phyloP scores from a whole-genome alignment of 306 rosid genomes.

The Cicer yamashitae region DNA sequence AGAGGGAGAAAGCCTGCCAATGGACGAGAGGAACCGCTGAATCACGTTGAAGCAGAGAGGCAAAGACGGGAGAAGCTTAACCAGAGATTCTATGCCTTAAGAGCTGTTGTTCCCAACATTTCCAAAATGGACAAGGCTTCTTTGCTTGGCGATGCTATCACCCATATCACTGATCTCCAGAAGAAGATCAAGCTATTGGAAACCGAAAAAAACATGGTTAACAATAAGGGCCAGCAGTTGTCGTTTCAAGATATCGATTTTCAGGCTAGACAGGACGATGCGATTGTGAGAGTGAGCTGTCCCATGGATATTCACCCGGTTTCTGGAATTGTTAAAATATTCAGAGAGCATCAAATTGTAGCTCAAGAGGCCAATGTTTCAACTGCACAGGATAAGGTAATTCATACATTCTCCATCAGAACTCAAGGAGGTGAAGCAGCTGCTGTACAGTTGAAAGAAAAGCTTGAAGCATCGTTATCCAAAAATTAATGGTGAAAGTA shows the following conservation, averaged over 20 bases:
- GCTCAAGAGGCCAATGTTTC: constrained; percentile 69
- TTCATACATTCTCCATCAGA: constrained; percentile 76
- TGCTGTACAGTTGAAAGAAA: constrained; percentile 77
- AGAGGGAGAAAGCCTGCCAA: constrained; percentile 95
- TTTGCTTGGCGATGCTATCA: constrained; percentile 87
- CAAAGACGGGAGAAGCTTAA: constrained; percentile 96
- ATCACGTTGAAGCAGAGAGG: constrained; percentile 93
- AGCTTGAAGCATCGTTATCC: constrained; percentile 70
- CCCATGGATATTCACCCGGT: constrained; percentile 83
- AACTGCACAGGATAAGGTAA: constrained; percentile 56
- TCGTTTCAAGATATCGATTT: constrained; percentile 71
- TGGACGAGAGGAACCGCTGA: constrained; percentile 91
- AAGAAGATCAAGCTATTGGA: constrained; percentile 80
- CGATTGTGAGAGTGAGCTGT: constrained; percentile 74
- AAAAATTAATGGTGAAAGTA: constrained; percentile 42
- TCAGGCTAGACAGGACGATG: constrained; percentile 71
- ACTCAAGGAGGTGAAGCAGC: constrained; percentile 71
- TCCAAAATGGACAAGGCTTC: constrained; percentile 98
- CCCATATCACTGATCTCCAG: constrained; percentile 87
- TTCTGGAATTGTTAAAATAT: constrained; percentile 63
- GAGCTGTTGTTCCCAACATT: constrained; percentile 95
- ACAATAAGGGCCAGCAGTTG: constrained; percentile 52
- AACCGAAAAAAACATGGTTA: constrained; percentile 65
- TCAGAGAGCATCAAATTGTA: constrained; percentile 71
- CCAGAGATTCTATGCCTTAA: constrained; percentile 84